Evolutionary conservation across 192 early-diverging fungal genomes (phyloP), one percentile per base, ranked within the genome.

Genomic region (Coemansia sp.): DNA sequence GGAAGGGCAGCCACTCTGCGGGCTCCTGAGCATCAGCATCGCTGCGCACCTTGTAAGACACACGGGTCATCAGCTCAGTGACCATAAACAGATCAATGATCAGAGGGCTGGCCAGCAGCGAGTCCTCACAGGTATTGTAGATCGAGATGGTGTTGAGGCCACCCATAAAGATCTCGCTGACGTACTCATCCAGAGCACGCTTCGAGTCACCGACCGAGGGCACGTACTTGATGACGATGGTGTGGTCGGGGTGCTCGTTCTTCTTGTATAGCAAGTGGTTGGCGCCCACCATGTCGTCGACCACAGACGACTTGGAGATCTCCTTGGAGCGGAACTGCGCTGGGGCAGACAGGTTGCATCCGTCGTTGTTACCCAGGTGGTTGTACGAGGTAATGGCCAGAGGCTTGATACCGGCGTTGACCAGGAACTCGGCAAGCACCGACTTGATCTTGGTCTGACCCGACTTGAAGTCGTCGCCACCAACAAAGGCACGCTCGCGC

Each of bases 381-480:
- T 96, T 96, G 85, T 96, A 98, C 34, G 84, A 88, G 29, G 94
- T 93, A 61, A 99, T 99, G 42, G 87, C 84, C 53, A 96, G 65
- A 27, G 96, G 96, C 84, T 97, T 97, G 86, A 99, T 92, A 57
- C 96, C 96, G 40, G 96, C 93, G 64, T 90, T 93, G 60, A 99
- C 96, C 48, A 99, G 79, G 77, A 99, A 99, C 72, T 99, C 96
- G 34, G 95, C 92, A 63, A 99, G 80, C 44, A 94, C 96, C 10
- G 93, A 96, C 84, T 99, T 99, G 83, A 99, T 81, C 85, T 99
- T 99, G 64, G 96, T 99, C 71, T 99, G 96, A 32, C 96, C 96
- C 58, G 89, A 92, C 84, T 99, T 99, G 89, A 99, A 99, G 80
- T 99, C 96, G 68, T 99, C 96, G 64, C 96, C 96, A 55, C 92